Evolutionary conservation across 257 asterid species (phyloP), one percentile per base, ranked within the genome.

Genomic region (Ajuga chamaepitys): DNA sequence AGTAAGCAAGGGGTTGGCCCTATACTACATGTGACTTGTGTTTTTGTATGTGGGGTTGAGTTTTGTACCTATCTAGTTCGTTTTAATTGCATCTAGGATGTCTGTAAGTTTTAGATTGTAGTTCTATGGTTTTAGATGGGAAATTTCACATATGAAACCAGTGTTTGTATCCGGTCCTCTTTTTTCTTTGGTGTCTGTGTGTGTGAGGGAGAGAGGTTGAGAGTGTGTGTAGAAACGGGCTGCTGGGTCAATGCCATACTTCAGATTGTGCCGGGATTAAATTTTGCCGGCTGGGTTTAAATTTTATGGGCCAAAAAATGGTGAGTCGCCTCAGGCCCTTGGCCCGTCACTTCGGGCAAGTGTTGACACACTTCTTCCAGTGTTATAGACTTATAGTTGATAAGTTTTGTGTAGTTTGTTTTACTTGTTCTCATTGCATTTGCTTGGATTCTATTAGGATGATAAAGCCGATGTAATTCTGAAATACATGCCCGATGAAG

Each of bases 401-500:
- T 5, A 2, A 28, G 5, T 2, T 11, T 5, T 10, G 5, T 37
- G 22, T 32, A n/a, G 13, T 11, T 58, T 14, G 40, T 10, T 37
- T 30, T 11, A 28, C 20, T 45, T 55, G 51, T 25, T 42, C 8
- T 37, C 34, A 4, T n/a, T 35, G 18, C 21, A 7, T 2, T 2
- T 38, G 58, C 44, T 37, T 14, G 48, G 55, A 6, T 70, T 13
- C 5, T 50, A 38, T 10, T 78, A 91, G 95, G 98, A 91, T 66
- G 98, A 86, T 25, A 91, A 91, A 74, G 92, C 96, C 37, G 98
- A 91, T 61, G 95, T 86, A 4, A 91, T 91, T 67, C 78, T 88
- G 68, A 91, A 91, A 78, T 91, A 88, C 82, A 91, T 91, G 98
- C 88, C 95, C 0, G 95, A 88, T 30, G 98, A 91, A 72, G 98